Conservation (phyloP, 2,329 filamentous ascomycete genomes). For the Penicillium frequentans region DNA sequence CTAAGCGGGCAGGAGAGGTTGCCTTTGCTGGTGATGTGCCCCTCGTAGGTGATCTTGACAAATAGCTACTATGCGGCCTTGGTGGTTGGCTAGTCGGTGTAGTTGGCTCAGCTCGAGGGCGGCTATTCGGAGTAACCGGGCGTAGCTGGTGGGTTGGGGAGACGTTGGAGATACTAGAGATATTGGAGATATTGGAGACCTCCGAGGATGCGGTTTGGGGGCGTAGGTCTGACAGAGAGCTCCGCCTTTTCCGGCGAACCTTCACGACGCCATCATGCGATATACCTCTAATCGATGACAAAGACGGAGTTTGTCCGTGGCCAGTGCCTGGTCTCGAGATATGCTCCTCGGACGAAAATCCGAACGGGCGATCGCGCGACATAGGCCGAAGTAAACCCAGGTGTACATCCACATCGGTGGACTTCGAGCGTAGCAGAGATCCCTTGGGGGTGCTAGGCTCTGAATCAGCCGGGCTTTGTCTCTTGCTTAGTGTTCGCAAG, state of each 20-base stretch:
- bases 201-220: constrained; percentile 63
- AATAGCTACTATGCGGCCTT: constrained; percentile 31
- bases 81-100: constrained; percentile 30
- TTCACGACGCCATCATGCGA: constrained; percentile 42
- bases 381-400: constrained; percentile 51
- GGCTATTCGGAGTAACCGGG: constrained; percentile 35
- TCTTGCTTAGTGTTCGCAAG: constrained; percentile 88
- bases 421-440: constrained; percentile 69
- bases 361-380: constrained; percentile 56
- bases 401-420: constrained; percentile 67
- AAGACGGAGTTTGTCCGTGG: constrained; percentile 47
- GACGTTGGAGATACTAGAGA: constrained; percentile 24
- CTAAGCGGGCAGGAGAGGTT: constrained; percentile 28
- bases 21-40: constrained; percentile 33
- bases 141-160: constrained; percentile 37
- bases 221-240: constrained; percentile 85
- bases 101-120: constrained; percentile 27
- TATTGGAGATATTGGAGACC: constrained; percentile 41
- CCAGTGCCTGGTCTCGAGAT: constrained; percentile 45
- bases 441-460: constrained; percentile 69
- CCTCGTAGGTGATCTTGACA: constrained; percentile 29
- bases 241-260: constrained; percentile 77
- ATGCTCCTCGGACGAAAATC: constrained; percentile 50
- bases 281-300: constrained; percentile 55
- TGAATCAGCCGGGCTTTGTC: constrained; percentile 60